Base-by-base conservation (phyloP, 2,329 filamentous ascomycete species). In the Alternaria atra region DNA sequence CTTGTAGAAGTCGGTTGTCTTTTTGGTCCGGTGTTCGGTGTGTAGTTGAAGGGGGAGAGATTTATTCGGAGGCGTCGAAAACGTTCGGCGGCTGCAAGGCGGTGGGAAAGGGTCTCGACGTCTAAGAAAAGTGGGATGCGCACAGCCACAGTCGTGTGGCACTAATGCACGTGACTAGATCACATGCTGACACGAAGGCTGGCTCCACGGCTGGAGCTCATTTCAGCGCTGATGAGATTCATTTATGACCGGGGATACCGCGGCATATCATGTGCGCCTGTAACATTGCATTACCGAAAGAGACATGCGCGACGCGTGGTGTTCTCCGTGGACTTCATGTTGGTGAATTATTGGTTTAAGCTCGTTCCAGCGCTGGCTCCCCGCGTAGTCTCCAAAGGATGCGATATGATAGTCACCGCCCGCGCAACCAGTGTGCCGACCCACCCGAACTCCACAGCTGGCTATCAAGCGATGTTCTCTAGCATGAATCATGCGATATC, bases 1-100 rank as follows among this genome's bases (percentile, higher is more conserved):
- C 39, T 71, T 80, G 66, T 67, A 60, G 67, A 58, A 57, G 17
- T 50, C 43, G 48, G 46, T 44, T 52, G 37, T 17, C 34, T 39
- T 17, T 40, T 50, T 17, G 32, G 20, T 17, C 20, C 35, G 20
- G 54, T 48, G 32, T 32, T 46, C 27, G 42, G 27, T 20, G 34
- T 63, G 65, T 66, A 58, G 27, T 25, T 56, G 32, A n/a, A 30
- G 25, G 57, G 32, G 2, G n/a, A 50, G 12, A 17, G 32, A 43
- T 68, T 66, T 68, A 55, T 34, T 53, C 32, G 61, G 55, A 58
- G 58, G 58, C 64, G 63, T 69, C 44, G 52, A 57, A 62, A 64
- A 63, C 43, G 56, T 55, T 52, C 34, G 65, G 58, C 30, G 55
- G 58, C 62, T 57, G 65, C 65, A 64, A 64, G 66, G 66, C 64